phyloP scores from a whole-genome alignment of 768 basidiomycete species.

The Krasilnikovozyma curviuscula region DNA sequence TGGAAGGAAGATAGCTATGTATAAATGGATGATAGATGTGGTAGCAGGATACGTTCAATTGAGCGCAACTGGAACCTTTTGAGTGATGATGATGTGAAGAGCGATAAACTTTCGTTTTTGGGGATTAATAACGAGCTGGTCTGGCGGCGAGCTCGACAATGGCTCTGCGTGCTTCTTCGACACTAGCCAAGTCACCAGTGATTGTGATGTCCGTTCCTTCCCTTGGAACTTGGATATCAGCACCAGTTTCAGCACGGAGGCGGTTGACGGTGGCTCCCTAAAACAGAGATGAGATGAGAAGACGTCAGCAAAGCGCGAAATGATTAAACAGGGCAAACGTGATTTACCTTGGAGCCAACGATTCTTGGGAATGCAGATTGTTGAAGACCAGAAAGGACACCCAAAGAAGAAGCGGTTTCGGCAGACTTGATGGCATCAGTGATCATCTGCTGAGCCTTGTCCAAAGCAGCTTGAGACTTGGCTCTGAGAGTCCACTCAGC shows the following conservation, averaged over 20 bases:
- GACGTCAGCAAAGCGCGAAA: neutral
- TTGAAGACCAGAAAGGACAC: slow-evolving; percentile 25
- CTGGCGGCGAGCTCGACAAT: slow-evolving; percentile 23
- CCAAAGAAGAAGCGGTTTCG: slow-evolving; percentile 45
- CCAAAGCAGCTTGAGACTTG: slow-evolving; percentile 54
- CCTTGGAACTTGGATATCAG: slow-evolving; percentile 76
- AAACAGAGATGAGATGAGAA: neutral
- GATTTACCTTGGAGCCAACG: neutral
- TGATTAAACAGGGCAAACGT: neutral
- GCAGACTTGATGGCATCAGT: slow-evolving; percentile 53
- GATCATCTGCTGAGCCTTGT: slow-evolving; percentile 49
- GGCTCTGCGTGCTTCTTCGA: slow-evolving; percentile 24
- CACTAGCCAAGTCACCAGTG: slow-evolving; percentile 42
- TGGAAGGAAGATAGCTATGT: no score
- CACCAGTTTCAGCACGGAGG: slow-evolving; percentile 68
- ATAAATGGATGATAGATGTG: no score
- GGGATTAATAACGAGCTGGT: slow-evolving; percentile 11
- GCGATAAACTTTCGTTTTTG: no score
- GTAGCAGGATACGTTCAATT: no score
- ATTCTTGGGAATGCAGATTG: slow-evolving; percentile 49
- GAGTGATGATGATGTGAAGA: no score
- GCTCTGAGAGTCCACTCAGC: slow-evolving; percentile 70
- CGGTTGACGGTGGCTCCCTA: slow-evolving; percentile 68
- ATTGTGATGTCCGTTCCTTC: slow-evolving; percentile 66
- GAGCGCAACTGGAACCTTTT: no score